Conservation (phyloP, 306 rosid genomes). For the Pachyrhizus erosus region DNA sequence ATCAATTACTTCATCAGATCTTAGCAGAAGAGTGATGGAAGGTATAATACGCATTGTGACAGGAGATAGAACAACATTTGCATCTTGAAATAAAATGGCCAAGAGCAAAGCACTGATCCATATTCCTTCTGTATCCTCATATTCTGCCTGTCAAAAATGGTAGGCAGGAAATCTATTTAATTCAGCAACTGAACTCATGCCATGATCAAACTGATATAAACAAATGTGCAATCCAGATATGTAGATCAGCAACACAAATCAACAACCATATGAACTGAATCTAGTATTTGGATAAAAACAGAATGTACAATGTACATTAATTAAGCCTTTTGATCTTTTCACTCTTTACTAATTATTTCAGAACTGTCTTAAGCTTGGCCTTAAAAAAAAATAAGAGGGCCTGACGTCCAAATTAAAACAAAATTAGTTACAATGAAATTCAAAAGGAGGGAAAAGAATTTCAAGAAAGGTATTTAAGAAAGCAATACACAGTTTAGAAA, state of each 20-base stretch:
- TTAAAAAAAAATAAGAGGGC: slow-evolving; percentile 25
- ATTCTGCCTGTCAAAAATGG: slow-evolving; percentile 71
- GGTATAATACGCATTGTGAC: slow-evolving; percentile 78
- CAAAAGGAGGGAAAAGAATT: neutral
- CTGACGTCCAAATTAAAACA: slow-evolving; percentile 4
- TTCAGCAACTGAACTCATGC: slow-evolving; percentile 45
- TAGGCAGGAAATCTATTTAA: slow-evolving; percentile 28
- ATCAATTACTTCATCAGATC: slow-evolving; percentile 85
- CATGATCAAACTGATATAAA: slow-evolving; percentile 35
- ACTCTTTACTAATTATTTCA: slow-evolving; percentile 36
- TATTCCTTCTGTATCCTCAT: slow-evolving; percentile 85
- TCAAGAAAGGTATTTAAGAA: slow-evolving; percentile 9
- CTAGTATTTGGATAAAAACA: slow-evolving; percentile 8
- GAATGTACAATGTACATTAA: neutral
- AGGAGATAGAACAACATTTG: slow-evolving; percentile 61
- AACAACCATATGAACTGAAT: slow-evolving; percentile 29
- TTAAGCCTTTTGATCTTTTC: slow-evolving; percentile 32
- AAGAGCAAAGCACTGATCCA: slow-evolving; percentile 90
- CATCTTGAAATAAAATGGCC: slow-evolving; percentile 88
- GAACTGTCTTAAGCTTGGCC: slow-evolving; percentile 8
- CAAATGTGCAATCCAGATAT: slow-evolving; percentile 20
- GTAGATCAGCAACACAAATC: slow-evolving; percentile 21
- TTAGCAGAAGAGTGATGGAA: slow-evolving; percentile 76
- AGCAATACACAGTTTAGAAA: slow-evolving; percentile 5
- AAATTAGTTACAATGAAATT: neutral